Evolutionary conservation across 2,329 filamentous ascomycete genomes (phyloP), one percentile per base, ranked within the genome.

Genomic region (Aureobasidium sp.): DNA sequence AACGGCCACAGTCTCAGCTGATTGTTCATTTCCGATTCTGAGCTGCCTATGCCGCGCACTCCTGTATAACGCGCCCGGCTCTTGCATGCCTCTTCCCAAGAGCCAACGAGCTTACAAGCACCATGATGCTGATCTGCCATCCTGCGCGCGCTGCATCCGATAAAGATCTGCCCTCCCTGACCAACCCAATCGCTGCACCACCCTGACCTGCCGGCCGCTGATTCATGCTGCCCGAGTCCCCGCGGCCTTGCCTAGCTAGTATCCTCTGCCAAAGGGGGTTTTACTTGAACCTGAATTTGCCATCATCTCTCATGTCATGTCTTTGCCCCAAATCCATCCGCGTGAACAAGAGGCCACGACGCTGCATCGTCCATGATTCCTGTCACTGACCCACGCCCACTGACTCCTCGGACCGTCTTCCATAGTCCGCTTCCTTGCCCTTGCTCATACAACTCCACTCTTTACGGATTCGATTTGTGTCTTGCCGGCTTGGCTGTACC

Each of bases 401-500:
- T 55, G 53, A 45, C 21, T 46, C 23, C 43, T 46, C 43, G 53
- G 53, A 57, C 40, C 53, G 40, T 46, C 53, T 57, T 19, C 27
- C 9, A 29, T 9, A 29, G n/a, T 35, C 19, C 37, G 29, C 29
- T 21, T 37, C n/a, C 40, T 57, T 57, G 53, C 53, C 53, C 53
- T 55, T 37, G 17, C 19, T 57, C 29, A 25, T 29, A 37, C 25
- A 45, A 46, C 53, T 57, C 53, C 53, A 57, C 53, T 46, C 53
- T 57, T 45, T 46, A 31, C 51, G 25, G 37, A 43, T 25, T 15
- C 19, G 15, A 35, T 15, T 17, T 57, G 13, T 40, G 25, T 46
- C 9, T n/a, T 57, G 40, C 53, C 53, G 53, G 53, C 53, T 57
- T 57, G 53, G 53, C 53, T 29, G 53, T 45, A 42, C 29, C 40